Evolutionary conservation across 1,284 basidiomycete genomes (phyloP).

Genomic region (Pulchroboletus neoregius): DNA sequence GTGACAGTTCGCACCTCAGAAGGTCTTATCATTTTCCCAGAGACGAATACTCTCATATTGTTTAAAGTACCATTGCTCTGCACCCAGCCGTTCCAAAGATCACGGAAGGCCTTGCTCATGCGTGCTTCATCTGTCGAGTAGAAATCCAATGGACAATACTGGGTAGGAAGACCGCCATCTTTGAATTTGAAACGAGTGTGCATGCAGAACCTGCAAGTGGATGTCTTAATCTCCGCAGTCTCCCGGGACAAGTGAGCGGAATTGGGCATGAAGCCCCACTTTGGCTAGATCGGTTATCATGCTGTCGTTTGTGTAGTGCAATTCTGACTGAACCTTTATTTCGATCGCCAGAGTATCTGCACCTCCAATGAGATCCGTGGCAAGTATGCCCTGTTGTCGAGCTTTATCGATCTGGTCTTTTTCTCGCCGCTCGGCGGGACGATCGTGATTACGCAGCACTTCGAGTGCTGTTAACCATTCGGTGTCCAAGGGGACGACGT

Average conservation of each 20-base stretch:
- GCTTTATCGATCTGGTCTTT: conserved; percentile 57
- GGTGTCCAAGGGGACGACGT: conserved; percentile 49
- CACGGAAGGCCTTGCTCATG: conserved; percentile 58
- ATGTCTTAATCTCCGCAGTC: conserved; percentile 59
- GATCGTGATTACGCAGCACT: conserved; percentile 40
- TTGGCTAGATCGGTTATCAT: conserved; percentile 56
- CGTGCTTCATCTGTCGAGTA: conserved; percentile 66
- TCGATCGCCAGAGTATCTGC: conserved; percentile 66
- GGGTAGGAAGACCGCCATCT: conserved; percentile 40
- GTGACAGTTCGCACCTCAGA: conserved; percentile 48
- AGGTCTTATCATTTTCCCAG: conserved; percentile 58
- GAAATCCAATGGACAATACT: conserved; percentile 85
- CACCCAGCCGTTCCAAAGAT: conserved; percentile 74
- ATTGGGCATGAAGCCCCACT: conserved; percentile 88
- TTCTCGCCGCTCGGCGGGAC: conserved; percentile 53
- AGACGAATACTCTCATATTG: conserved; percentile 75
- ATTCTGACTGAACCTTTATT: conserved; percentile 64
- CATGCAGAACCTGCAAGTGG: conserved; percentile 85
- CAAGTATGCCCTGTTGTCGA: conserved; percentile 59
- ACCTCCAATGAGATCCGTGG: conserved; percentile 65
- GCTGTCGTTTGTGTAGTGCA: neutral
- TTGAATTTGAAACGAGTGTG: conserved; percentile 58
- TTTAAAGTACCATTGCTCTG: conserved; percentile 61
- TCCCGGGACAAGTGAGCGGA: conserved; percentile 52
- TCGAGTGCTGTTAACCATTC: conserved; percentile 61